Conservation (phyloP, 2,329 filamentous ascomycete species). For the Ophiostoma montium region DNA sequence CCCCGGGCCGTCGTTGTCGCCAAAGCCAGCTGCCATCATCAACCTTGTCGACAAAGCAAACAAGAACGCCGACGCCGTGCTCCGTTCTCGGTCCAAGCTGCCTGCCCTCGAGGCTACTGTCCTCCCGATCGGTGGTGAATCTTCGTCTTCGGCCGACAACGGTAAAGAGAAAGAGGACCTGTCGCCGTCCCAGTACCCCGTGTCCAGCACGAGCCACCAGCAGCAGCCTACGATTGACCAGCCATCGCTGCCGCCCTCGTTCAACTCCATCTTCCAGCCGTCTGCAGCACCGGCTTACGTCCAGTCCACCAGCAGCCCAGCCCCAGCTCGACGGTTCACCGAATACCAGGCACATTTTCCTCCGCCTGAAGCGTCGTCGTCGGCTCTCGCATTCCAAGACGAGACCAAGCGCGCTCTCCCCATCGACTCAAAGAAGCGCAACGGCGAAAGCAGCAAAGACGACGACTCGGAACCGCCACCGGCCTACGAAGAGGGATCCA, state of each 20-base stretch:
- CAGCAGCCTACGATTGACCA: not conserved
- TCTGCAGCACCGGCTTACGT: slow-evolving; percentile 40
- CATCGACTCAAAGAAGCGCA: slow-evolving; percentile 66
- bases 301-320: slow-evolving; percentile 19
- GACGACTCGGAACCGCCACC: slow-evolving; percentile 86
- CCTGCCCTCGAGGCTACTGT: not conserved
- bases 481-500: slow-evolving; percentile 88
- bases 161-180: not conserved
- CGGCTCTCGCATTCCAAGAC: slow-evolving; percentile 28
- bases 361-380: not conserved
- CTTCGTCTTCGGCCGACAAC: not conserved
- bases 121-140: not conserved
- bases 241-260: slow-evolving; percentile 34
- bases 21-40: not conserved
- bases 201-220: not conserved
- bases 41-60: not conserved
- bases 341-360: not conserved
- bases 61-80: not conserved
- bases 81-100: not conserved
- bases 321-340: slow-evolving; percentile 8
- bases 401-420: slow-evolving; percentile 79
- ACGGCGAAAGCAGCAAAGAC: slow-evolving; percentile 40
- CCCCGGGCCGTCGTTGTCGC: slow-evolving; percentile 7
- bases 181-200: slow-evolving; percentile 1
- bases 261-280: slow-evolving; percentile 42